Percentiles rank a stretch among this genome's conserved stretches.
Evolutionary conservation across 164 flowering plant species (phyloP).

Genomic region (Kalanchoe fedtschenkoi): DNA sequence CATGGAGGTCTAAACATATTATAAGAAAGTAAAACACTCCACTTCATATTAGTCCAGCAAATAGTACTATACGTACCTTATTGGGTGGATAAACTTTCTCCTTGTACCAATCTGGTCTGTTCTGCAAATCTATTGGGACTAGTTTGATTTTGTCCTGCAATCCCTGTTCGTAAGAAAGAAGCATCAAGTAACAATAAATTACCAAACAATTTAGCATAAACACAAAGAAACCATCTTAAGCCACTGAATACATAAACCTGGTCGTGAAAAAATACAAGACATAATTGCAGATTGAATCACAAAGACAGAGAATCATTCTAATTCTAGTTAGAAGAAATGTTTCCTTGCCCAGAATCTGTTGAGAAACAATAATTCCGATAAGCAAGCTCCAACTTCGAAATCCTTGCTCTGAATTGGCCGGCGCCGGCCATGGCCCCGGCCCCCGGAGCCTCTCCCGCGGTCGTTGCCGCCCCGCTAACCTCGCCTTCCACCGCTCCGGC

Average conservation of each 20-base stretch:
- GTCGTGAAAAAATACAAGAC: background rate
- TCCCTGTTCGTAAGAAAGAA: conserved; percentile 25
- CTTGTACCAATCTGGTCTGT: conserved; percentile 69
- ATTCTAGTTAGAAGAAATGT: background rate
- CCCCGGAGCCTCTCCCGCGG: no score
- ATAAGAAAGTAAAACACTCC: background rate
- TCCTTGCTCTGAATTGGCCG: no score
- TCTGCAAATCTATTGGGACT: conserved; percentile 41
- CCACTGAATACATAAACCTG: background rate
- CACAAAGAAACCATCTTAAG: background rate
- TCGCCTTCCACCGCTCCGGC: no score
- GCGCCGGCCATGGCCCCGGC: no score
- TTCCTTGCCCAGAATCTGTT: background rate
- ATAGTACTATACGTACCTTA: conserved; percentile 28
- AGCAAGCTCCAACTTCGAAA: no score
- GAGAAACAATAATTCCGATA: background rate
- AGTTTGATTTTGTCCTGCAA: conserved; percentile 51
- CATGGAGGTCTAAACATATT: background rate
- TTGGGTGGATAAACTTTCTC: conserved; percentile 62
- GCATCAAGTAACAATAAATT: background rate
- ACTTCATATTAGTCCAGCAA: background rate
- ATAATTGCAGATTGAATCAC: no score
- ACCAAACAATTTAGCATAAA: background rate
- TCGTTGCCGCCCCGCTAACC: no score
- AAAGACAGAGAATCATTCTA: background rate